These are phyloP conservation scores for Omphalotus olearius DNA, from an alignment of 1,284 basidiomycete species.

Conservation along the genomic window DNA sequence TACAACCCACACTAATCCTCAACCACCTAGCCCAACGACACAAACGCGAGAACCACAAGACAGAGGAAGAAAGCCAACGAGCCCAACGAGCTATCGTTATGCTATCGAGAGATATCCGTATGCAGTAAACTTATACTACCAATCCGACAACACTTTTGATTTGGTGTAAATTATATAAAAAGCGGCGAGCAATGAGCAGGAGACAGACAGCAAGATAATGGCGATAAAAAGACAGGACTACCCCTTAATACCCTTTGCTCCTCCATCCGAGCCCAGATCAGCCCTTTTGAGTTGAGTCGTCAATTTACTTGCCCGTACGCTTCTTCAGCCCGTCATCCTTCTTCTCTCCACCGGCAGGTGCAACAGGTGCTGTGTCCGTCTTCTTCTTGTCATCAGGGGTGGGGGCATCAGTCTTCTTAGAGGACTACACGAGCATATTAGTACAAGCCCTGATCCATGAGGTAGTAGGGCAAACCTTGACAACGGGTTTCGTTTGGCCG, in stretches of 20 bases:
- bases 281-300: not conserved
- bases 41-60: no score
- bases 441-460: not conserved
- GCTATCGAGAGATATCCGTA: no score
- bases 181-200: conserved; percentile 1
- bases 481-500: conserved; percentile 56
- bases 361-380: conserved; percentile 57
- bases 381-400: conserved; percentile 63
- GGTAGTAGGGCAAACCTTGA: conserved; percentile 42
- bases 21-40: no score
- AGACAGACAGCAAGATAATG: not conserved
- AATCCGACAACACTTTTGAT: no score
- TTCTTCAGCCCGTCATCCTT: conserved; percentile 56
- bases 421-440: conserved; percentile 33
- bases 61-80: no score
- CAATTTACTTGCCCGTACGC: conserved; percentile 24
- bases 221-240: not conserved
- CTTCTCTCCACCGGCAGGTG: conserved; percentile 65
- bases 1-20: no score
- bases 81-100: no score
- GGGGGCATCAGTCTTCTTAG: conserved; percentile 71
- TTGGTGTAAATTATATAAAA: not conserved
- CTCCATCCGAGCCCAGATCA: conserved; percentile 1
- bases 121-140: no score
- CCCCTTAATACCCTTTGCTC: not conserved